phyloP scores from a whole-genome alignment of 441 rosid species.

The Melastoma candidum region DNA sequence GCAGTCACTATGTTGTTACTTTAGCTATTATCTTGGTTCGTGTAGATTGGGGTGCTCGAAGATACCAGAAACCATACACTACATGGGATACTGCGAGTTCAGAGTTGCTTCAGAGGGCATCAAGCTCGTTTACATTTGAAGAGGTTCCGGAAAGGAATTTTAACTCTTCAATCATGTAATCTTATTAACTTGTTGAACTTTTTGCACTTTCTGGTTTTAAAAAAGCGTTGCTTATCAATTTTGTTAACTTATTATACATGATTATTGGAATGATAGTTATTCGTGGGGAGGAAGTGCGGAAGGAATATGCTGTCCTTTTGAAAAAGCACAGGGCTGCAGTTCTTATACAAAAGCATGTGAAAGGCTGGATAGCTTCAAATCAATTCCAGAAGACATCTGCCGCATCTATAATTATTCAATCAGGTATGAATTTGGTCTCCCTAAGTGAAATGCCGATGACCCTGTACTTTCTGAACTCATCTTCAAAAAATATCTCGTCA shows the following conservation, averaged over 20 bases:
- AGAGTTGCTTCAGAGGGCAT: slow-evolving; percentile 94
- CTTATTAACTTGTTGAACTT: slow-evolving; percentile 7
- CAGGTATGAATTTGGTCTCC: slow-evolving; percentile 35
- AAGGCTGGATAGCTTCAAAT: slow-evolving; percentile 36
- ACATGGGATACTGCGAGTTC: slow-evolving; percentile 88
- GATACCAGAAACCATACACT: slow-evolving; percentile 95
- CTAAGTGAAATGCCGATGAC: too few species aligned
- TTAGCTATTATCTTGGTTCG: background rate
- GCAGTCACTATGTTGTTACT: too few species aligned
- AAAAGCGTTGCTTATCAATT: background rate
- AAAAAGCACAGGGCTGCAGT: slow-evolving; percentile 82
- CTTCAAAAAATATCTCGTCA: too few species aligned
- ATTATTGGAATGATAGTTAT: slow-evolving; percentile 37
- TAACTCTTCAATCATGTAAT: slow-evolving; percentile 77
- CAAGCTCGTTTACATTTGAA: slow-evolving; percentile 56
- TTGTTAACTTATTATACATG: slow-evolving; percentile 3
- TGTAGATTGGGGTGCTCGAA: slow-evolving; percentile 96
- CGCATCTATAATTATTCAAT: slow-evolving; percentile 63
- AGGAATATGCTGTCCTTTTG: slow-evolving; percentile 46
- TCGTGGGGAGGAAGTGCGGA: slow-evolving; percentile 69
- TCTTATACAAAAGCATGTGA: slow-evolving; percentile 60
- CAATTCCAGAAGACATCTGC: slow-evolving; percentile 36
- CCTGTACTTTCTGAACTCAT: too few species aligned
- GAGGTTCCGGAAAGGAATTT: slow-evolving; percentile 59
- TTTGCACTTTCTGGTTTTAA: background rate